Conservation (phyloP, 2,329 filamentous ascomycete genomes). For the Aspergillus viridinutans region DNA sequence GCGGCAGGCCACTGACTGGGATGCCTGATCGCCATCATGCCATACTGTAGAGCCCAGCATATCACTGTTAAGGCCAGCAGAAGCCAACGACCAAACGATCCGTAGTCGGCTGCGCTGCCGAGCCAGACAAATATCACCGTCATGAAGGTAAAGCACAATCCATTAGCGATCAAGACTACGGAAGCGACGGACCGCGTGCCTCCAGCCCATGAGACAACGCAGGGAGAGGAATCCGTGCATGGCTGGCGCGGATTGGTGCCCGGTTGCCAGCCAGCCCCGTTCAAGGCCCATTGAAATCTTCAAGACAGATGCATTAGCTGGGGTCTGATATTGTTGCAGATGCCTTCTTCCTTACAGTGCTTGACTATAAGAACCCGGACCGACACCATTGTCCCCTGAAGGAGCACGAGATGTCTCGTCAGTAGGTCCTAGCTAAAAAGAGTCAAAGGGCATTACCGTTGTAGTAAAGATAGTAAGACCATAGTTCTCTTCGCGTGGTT, state of each 20-base stretch:
- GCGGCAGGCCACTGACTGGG: slow-evolving; percentile 39
- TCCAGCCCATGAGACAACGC: slow-evolving; percentile 38
- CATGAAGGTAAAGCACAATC: slow-evolving; percentile 42
- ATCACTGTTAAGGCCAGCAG: slow-evolving; percentile 38
- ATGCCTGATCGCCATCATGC: slow-evolving; percentile 36
- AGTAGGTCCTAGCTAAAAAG: not conserved
- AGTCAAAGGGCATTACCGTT: slow-evolving; percentile 25
- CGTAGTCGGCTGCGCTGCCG: slow-evolving; percentile 42
- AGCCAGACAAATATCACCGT: slow-evolving; percentile 41
- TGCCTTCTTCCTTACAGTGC: slow-evolving; percentile 25
- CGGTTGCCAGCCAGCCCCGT: slow-evolving; percentile 36
- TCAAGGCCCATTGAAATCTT: slow-evolving; percentile 41
- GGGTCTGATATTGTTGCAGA: not conserved
- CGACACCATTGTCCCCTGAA: slow-evolving; percentile 41
- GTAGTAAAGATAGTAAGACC: slow-evolving; percentile 44
- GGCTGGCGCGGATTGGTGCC: slow-evolving; percentile 28
- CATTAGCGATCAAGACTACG: slow-evolving; percentile 40
- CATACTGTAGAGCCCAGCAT: slow-evolving; percentile 41
- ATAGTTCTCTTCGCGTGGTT: slow-evolving; percentile 39
- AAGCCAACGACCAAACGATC: slow-evolving; percentile 40
- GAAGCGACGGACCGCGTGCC: slow-evolving; percentile 36
- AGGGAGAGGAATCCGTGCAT: slow-evolving; percentile 31
- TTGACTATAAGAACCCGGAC: slow-evolving; percentile 40
- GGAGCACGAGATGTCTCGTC: not conserved
- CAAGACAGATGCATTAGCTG: not conserved